Base-by-base conservation (phyloP, 208 protist genomes). In the Phytomonas francai region DNA sequence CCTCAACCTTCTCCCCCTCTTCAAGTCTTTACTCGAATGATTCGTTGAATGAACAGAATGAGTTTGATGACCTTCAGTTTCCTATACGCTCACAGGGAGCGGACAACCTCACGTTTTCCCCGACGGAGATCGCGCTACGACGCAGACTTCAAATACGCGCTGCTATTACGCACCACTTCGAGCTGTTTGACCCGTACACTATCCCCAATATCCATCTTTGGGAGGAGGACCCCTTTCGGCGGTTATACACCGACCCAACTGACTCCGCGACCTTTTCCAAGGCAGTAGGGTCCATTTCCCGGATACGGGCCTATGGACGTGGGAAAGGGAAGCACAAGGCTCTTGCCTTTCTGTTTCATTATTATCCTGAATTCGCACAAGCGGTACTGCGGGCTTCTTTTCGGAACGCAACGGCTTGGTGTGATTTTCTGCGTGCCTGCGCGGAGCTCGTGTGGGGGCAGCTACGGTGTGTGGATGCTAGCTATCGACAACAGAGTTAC, bases 151-250 rank as follows among this genome's bases (percentile, higher is more conserved):
- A 86, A 49, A 78, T 78, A 45, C 77, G 76, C n/a, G 59, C 39
- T 3, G 63, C 59, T 6, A 70, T 82, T 22, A 33, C 63, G 7
- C 49, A 33, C n/a, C 32, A 70, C 61, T 83, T 85, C 34, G 51
- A 78, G 8, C 67, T 70, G 1, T 29, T 93, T n/a, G 81, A 87
- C 59, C 84, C 87, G 0, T 76, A 83, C 71, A 72, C 72, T 39
- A 68, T 93, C 7, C 87, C 87, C n/a, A 93, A 91, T 69, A 62
- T 89, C n/a, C 56, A 16, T 1, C 7, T 29, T 32, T 22, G 63
- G 19, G 51, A 68, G 30, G 29, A 59, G 19, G 19, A 16, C 31
- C 63, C 62, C 27, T 70, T 90, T 11, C 51, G 78, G 51, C 51
- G 68, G 25, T 65, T 93, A 19, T 78, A 84, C 68, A 70, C 64